phyloP scores from a whole-genome alignment of 495 filamentous ascomycete species.

The Neurospora sp. region DNA sequence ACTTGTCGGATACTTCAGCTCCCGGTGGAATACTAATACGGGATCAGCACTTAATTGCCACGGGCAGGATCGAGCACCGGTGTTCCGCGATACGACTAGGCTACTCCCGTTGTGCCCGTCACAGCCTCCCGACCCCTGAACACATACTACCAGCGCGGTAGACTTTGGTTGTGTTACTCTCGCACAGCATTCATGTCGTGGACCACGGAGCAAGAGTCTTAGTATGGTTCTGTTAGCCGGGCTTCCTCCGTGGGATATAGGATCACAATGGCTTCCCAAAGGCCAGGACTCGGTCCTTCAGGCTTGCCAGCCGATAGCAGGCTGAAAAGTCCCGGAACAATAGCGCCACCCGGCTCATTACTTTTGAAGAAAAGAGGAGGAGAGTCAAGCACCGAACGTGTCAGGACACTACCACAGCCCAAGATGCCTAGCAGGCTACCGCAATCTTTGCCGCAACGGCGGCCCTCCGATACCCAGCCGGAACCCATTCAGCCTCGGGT shows the following conservation, averaged over 20 bases:
- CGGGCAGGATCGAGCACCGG: constrained; percentile 5
- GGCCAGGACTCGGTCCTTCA: constrained; percentile 10
- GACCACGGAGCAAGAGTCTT: constrained; percentile 6
- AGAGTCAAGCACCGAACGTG: constrained; percentile 15
- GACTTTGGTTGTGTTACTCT: constrained; percentile 1
- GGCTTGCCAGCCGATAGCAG: constrained; percentile 13
- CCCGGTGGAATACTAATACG: constrained; percentile 10
- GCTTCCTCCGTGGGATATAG: constrained; percentile 10
- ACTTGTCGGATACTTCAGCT: not conserved
- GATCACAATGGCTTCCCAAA: constrained; percentile 22
- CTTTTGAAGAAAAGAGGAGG: constrained; percentile 9
- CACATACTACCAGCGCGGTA: constrained; percentile 2
- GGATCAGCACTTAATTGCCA: constrained; percentile 12
- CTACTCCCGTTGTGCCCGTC: constrained; percentile 13
- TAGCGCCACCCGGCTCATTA: constrained; percentile 5
- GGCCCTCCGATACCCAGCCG: constrained; percentile 15
- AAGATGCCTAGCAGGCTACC: constrained; percentile 27
- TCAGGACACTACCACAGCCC: constrained; percentile 21
- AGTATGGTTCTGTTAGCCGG: constrained; percentile 17
- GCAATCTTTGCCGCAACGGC: constrained; percentile 19
- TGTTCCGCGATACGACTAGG: constrained; percentile 9
- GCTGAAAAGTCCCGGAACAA: constrained; percentile 6
- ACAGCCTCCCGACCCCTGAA: constrained; percentile 12
- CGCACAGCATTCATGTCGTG: constrained; percentile 7
- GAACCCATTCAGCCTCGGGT: constrained; percentile 22